These are phyloP conservation scores for Multifurca ochricompacta DNA, from an alignment of 768 basidiomycete species.

Conservation along the genomic window DNA sequence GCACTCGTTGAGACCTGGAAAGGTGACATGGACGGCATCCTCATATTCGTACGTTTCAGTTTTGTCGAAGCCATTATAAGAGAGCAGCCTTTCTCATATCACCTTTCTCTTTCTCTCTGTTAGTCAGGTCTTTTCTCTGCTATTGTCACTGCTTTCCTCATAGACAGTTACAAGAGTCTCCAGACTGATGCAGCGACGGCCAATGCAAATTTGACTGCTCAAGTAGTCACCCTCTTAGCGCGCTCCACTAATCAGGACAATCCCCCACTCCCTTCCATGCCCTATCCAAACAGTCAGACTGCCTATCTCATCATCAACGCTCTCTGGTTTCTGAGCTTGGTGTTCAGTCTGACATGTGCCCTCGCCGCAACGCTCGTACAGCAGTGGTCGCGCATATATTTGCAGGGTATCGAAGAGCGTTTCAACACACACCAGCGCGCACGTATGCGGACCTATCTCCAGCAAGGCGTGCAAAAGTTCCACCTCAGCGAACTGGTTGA, in stretches of 20 bases:
- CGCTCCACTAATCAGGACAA: neutral
- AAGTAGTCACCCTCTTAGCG: neutral
- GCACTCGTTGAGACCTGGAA: conserved; percentile 16
- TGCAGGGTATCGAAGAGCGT: conserved; percentile 7
- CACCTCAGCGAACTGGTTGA: conserved; percentile 7
- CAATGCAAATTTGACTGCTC: conserved; percentile 2
- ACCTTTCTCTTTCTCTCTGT: neutral
- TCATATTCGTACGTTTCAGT: conserved; percentile 16
- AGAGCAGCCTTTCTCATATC: neutral
- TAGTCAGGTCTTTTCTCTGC: conserved; percentile 21
- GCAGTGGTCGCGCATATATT: conserved; percentile 19
- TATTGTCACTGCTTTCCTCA: conserved; percentile 13
- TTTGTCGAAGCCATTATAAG: no score
- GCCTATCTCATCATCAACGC: conserved; percentile 12
- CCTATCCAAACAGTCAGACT: neutral
- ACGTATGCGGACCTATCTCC: conserved; percentile 15
- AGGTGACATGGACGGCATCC: conserved; percentile 20
- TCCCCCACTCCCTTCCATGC: neutral
- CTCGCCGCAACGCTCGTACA: conserved; percentile 16
- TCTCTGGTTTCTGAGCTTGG: conserved; percentile 20
- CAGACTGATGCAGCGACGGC: neutral
- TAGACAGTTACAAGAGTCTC: conserved; percentile 9
- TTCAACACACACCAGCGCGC: conserved; percentile 6
- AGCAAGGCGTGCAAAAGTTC: conserved; percentile 11
- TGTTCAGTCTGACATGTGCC: conserved; percentile 13